Percentiles rank a stretch among this genome's conserved stretches.
Evolutionary conservation across 768 basidiomycete genomes (phyloP).

Genomic region (Paxillus involutus): DNA sequence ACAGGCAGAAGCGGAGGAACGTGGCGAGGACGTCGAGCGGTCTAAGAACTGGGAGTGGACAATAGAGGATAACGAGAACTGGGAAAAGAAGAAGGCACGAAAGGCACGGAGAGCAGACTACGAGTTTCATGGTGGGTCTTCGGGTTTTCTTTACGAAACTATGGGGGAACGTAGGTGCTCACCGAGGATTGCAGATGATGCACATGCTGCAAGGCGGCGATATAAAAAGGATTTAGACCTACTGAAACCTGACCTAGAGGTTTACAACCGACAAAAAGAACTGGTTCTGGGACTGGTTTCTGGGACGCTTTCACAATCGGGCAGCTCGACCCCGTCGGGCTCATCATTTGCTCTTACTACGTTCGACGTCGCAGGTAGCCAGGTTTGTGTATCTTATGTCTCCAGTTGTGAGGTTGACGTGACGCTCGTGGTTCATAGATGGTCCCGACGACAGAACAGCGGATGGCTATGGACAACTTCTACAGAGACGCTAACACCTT

Average conservation of each 20-base stretch:
- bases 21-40: conserved; percentile 53
- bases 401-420: conserved; percentile 7
- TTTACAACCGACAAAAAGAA: conserved; percentile 83
- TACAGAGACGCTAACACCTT: conserved; percentile 94
- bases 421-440: conserved; percentile 34
- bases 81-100: conserved; percentile 63
- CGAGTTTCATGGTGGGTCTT: no score
- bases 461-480: conserved; percentile 72
- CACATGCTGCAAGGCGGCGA: conserved; percentile 81
- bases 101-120: not conserved
- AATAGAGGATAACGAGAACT: conserved; percentile 92
- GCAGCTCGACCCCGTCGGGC: conserved; percentile 29
- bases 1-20: conserved; percentile 87
- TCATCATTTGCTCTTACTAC: conserved; percentile 40
- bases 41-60: conserved; percentile 60
- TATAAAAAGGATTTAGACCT: conserved; percentile 92
- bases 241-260: conserved; percentile 83
- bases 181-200: conserved; percentile 72
- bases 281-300: conserved; percentile 72
- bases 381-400: conserved; percentile 28
- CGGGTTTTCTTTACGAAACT: no score
- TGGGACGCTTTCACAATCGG: conserved; percentile 54
- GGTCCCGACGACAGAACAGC: conserved; percentile 57
- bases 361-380: conserved; percentile 50
- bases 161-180: no score